Percentiles rank a stretch among this genome's conserved stretches.
These are phyloP conservation scores for Rasamsonia emersonii DNA, from an alignment of 2,329 filamentous ascomycete species.

Conservation along the genomic window DNA sequence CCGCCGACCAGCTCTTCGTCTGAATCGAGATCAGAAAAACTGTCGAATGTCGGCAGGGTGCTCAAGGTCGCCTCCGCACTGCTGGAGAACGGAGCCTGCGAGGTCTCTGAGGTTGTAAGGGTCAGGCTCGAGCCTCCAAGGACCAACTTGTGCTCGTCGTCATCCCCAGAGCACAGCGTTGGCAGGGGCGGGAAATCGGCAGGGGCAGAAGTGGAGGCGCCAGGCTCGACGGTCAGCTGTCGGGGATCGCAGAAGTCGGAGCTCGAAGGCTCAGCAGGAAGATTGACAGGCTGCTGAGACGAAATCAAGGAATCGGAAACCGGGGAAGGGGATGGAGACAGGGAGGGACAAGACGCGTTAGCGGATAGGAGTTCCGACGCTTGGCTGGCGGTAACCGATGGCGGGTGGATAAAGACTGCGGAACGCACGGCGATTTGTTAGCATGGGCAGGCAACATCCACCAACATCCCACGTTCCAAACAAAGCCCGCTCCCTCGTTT, in stretches of 20 bases:
- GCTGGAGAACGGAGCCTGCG: constrained; percentile 31
- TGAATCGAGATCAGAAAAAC: constrained; percentile 80
- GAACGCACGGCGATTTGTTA: constrained; percentile 15
- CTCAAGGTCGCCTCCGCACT: constrained; percentile 42
- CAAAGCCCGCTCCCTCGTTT: constrained; percentile 9
- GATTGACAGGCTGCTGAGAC: constrained; percentile 64
- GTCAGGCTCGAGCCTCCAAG: constrained; percentile 28
- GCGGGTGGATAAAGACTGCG: constrained; percentile 58
- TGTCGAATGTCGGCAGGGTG: constrained; percentile 68
- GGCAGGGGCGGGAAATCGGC: constrained; percentile 55
- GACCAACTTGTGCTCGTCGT: constrained; percentile 30
- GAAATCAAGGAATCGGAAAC: constrained; percentile 65
- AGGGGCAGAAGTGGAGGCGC: constrained; percentile 39
- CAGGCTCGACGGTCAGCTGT: constrained; percentile 63
- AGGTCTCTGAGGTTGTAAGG: constrained; percentile 28
- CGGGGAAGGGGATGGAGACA: constrained; percentile 79
- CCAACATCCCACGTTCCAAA: constrained; percentile 10
- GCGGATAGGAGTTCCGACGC: constrained; percentile 64
- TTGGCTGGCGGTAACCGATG: constrained; percentile 55
- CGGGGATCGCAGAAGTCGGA: constrained; percentile 87
- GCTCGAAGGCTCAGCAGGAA: constrained; percentile 54
- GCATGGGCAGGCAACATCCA: no score
- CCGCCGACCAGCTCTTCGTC: constrained; percentile 77
- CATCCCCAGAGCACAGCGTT: constrained; percentile 40
- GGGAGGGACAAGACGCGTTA: constrained; percentile 63